Conservation (phyloP, 257 asterid genomes). For the Nicotiana obtusifolia region DNA sequence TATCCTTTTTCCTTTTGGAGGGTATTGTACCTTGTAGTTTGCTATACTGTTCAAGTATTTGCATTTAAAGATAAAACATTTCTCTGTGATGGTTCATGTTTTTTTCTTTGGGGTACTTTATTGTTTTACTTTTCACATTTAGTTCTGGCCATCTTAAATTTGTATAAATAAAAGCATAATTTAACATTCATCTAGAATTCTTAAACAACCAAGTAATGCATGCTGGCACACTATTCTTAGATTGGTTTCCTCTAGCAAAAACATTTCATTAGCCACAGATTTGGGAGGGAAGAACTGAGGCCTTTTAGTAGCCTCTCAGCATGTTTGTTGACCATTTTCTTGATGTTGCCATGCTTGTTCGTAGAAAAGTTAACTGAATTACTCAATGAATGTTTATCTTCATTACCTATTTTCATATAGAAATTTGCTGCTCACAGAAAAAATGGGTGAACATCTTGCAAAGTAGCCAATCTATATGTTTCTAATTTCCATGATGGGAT, state of each 20-base stretch:
- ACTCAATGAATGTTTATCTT: background rate
- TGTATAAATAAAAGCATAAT: background rate
- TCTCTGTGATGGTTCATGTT: background rate
- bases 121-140: background rate
- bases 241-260: background rate
- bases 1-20: background rate
- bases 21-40: background rate
- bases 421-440: background rate
- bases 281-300: background rate
- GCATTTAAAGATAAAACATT: background rate
- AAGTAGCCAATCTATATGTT: background rate
- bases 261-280: background rate
- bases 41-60: background rate
- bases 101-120: background rate
- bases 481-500: background rate
- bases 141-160: background rate
- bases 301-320: background rate
- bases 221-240: background rate
- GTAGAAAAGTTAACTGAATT: background rate
- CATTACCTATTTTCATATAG: background rate
- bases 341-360: background rate
- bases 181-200: background rate
- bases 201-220: background rate
- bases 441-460: background rate
- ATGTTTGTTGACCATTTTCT: background rate